Evolutionary conservation across 2,329 filamentous ascomycete species (phyloP), one percentile per base, ranked within the genome.

Genomic region (Sclerotinia spermophila): DNA sequence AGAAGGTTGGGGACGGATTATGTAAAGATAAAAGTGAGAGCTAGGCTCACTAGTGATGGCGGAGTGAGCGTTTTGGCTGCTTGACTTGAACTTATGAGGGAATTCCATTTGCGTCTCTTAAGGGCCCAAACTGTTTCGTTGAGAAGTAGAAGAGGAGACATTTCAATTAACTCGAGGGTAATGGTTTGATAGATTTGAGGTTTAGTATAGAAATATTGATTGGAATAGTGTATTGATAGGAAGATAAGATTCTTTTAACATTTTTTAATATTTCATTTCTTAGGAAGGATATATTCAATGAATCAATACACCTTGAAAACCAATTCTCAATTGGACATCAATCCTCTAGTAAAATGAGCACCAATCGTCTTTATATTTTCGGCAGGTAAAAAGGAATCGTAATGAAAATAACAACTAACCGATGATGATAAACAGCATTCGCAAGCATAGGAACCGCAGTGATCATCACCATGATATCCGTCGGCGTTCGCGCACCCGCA

Each of bases 361-460:
- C 15, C n/a, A 8, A 53, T 8, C 6, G 15, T 2, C n/a, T 27
- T 2, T 5, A 53, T 17, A 17, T 0, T 3, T 27, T 51, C 27
- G n/a, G 48, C n/a, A 1, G 5, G 5, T 15, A 8, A 27, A 27
- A 27, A 2, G 17, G 30, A 24, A 33, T 24, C 7, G 4, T 11
- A 11, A 6, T 55, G 30, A 55, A 19, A 8, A 30, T 3, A 27
- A 10, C 10, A 59, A 17, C 21, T 38, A 40, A 35, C 21, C 13
- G 2, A 27, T 17, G 0, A 7, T 2, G 17, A 53, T 27, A 17
- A 17, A 53, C 1, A 85, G 84, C 86, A 27, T 89, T 87, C 75
- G 73, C 82, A 53, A 87, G 85, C 62, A 85, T 90, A 71, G 74
- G 86, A 35, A 77, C 82, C 3, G 85, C 86, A 2, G 85, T 89